A percentile compares a stretch with the other conserved stretches of the same genome.
These are phyloP conservation scores for Phaseolus coccineus DNA, from an alignment of 331 rosid genomes.

Conservation along the genomic window DNA sequence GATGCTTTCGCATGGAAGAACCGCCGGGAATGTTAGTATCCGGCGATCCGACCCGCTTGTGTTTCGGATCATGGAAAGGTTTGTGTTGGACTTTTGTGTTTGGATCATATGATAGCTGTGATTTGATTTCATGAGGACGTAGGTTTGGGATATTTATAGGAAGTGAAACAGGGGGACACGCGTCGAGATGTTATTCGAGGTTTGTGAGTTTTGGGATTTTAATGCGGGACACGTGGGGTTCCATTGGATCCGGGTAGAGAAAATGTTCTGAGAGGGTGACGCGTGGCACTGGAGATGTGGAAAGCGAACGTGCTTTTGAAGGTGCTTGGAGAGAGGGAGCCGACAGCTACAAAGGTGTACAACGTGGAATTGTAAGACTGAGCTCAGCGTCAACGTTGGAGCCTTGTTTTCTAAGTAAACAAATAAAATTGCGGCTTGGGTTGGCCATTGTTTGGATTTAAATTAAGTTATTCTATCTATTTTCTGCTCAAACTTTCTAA, in stretches of 20 bases:
- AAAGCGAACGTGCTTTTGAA: slow-evolving; percentile 47
- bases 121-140: not conserved
- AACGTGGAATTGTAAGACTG: slow-evolving; percentile 50
- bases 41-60: slow-evolving; percentile 64
- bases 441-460: slow-evolving; percentile 4
- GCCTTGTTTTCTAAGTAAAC: too few relatives aligned
- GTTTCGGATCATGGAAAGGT: slow-evolving; percentile 51
- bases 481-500: not conserved
- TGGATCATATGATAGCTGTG: not conserved
- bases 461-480: not conserved
- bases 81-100: slow-evolving; percentile 26
- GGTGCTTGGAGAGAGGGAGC: slow-evolving; percentile 49
- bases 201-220: not conserved
- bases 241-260: slow-evolving; percentile 5
- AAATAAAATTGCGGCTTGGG: slow-evolving; percentile 9
- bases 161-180: slow-evolving; percentile 24
- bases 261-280: slow-evolving; percentile 45
- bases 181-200: slow-evolving; percentile 24
- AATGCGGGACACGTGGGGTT: slow-evolving; percentile 41
- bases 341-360: slow-evolving; percentile 50
- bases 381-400: not conserved
- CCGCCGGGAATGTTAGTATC: slow-evolving; percentile 70
- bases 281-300: slow-evolving; percentile 51
- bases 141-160: slow-evolving; percentile 45
- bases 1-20: slow-evolving; percentile 61